These are phyloP conservation scores for Anastatica hierochuntica DNA, from an alignment of 345 rosid genomes.

Conservation along the genomic window DNA sequence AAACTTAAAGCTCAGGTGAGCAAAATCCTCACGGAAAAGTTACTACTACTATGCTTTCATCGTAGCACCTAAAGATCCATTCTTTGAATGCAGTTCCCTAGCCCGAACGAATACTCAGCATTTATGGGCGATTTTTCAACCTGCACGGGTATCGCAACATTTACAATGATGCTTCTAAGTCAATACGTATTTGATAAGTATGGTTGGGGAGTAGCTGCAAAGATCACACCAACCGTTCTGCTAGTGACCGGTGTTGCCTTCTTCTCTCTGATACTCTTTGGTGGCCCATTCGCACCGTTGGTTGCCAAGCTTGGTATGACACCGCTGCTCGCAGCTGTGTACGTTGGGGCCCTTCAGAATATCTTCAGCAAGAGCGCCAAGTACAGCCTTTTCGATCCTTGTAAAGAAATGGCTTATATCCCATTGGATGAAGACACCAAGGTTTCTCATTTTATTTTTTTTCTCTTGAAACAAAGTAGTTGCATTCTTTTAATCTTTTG, in stretches of 20 bases:
- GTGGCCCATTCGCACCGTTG: slow-evolving; percentile 59
- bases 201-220: slow-evolving; percentile 98
- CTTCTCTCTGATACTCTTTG: slow-evolving; percentile 80
- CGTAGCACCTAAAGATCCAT: neutral
- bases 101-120: slow-evolving; percentile 92
- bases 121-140: slow-evolving; percentile 99
- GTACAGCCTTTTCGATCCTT: slow-evolving; percentile 95
- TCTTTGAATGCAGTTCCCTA: slow-evolving; percentile 59
- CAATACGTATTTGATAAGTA: slow-evolving; percentile 74
- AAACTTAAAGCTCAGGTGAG: slow-evolving; percentile 98
- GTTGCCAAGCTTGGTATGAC: slow-evolving; percentile 78
- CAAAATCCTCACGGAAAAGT: neutral
- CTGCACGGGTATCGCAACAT: slow-evolving; percentile 83
- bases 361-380: slow-evolving; percentile 99
- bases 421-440: slow-evolving; percentile 96
- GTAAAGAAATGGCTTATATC: slow-evolving; percentile 97
- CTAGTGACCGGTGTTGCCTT: slow-evolving; percentile 86
- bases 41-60: neutral
- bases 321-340: slow-evolving; percentile 96
- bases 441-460: slow-evolving; percentile 32
- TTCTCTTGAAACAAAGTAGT: neutral
- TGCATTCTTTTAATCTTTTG: neutral
- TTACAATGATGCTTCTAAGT: slow-evolving; percentile 92
- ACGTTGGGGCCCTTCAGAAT: slow-evolving; percentile 92
- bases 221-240: slow-evolving; percentile 83